phyloP scores from a whole-genome alignment of 2,329 filamentous ascomycete genomes.

The Fusarium newnesense region DNA sequence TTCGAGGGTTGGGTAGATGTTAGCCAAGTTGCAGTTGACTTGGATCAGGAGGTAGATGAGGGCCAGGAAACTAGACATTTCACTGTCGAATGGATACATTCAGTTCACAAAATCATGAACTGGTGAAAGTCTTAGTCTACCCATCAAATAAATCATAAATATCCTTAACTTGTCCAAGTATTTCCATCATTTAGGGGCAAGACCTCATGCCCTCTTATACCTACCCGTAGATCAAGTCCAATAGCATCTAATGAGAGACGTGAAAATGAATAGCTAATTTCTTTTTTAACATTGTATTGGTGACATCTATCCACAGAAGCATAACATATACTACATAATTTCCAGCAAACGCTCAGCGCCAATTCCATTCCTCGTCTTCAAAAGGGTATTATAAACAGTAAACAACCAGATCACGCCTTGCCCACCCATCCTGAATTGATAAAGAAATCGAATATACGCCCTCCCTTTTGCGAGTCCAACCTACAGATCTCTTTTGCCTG shows the following conservation, averaged over 20 bases:
- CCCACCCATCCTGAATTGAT: constrained; percentile 92
- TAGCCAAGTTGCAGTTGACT: not conserved
- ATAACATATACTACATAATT: not conserved
- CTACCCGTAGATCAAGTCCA: not conserved
- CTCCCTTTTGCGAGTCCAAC: constrained; percentile 86
- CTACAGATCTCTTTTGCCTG: constrained; percentile 86
- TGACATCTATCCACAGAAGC: constrained; percentile 21
- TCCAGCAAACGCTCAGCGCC: constrained; percentile 31
- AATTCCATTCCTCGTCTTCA: constrained; percentile 17
- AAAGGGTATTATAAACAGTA: constrained; percentile 42
- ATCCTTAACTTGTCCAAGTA: too few species aligned
- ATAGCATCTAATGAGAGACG: not conserved
- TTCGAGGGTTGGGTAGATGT: not conserved
- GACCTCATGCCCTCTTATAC: not conserved
- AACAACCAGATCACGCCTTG: constrained; percentile 68
- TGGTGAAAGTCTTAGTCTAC: not conserved
- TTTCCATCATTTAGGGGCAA: not conserved
- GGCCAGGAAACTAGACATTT: not conserved
- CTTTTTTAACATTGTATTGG: constrained; percentile 1
- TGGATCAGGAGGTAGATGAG: not conserved
- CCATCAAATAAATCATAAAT: not conserved
- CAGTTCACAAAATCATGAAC: not conserved
- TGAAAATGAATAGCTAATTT: not conserved
- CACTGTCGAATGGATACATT: not conserved
- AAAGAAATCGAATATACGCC: constrained; percentile 93